phyloP scores from a whole-genome alignment of 139 green algal species.

The Marvania coccoides region DNA sequence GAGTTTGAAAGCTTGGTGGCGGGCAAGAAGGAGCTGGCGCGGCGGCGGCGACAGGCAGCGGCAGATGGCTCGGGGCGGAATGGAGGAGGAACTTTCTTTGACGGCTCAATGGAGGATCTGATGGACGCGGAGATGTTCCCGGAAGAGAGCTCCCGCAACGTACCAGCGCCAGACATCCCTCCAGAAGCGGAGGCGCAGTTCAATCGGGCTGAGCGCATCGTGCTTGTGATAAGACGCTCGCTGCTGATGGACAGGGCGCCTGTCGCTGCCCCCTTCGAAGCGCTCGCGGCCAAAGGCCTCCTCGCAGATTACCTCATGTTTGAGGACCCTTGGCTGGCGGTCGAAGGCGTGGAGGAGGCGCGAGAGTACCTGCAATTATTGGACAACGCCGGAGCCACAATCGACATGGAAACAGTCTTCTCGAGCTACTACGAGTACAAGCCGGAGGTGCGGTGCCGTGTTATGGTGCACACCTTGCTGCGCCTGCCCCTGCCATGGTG shows the following conservation, averaged over 20 bases:
- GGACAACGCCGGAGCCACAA: not conserved
- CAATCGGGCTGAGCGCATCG: conserved; percentile 1
- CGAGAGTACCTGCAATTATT: conserved; percentile 1
- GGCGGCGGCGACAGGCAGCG: not conserved
- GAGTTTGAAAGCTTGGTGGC: conserved; percentile 1
- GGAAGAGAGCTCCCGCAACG: not conserved
- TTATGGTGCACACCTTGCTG: not conserved
- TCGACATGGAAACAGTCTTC: not conserved
- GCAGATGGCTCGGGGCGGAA: not conserved
- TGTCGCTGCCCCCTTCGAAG: not conserved
- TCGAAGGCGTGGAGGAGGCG: not conserved
- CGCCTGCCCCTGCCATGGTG: not conserved
- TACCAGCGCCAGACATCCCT: conserved; percentile 6
- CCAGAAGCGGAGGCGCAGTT: not conserved
- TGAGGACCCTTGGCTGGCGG: conserved; percentile 2
- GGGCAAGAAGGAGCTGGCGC: conserved; percentile 1
- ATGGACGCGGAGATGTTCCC: not conserved
- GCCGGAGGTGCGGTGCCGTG: not conserved
- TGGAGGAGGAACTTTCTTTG: conserved; percentile 1
- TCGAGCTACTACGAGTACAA: not conserved
- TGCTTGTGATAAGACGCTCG: conserved; percentile 9
- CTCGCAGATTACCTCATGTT: not conserved
- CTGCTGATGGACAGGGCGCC: not conserved
- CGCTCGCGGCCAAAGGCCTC: conserved; percentile 3
- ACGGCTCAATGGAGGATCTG: not conserved